Conservation (phyloP, 2,329 filamentous ascomycete genomes). For the Chalaropsis ovoidea region DNA sequence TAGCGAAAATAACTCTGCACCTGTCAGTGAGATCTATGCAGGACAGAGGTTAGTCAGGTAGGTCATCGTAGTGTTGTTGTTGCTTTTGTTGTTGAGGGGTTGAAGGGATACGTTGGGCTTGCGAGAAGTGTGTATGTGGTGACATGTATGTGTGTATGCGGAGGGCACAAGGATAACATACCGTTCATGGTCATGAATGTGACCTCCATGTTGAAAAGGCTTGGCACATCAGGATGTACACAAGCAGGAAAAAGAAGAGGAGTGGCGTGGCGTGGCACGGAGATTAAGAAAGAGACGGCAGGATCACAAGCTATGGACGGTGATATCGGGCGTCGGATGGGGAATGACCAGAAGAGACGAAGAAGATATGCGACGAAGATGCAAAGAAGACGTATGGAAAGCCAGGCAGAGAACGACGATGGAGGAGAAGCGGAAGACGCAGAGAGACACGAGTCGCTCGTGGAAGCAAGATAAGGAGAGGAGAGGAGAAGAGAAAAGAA, state of each 20-base stretch:
- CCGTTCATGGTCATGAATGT: slow-evolving; percentile 90
- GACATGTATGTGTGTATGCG: neutral
- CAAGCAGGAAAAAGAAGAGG: neutral
- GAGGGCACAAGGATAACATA: slow-evolving; percentile 30
- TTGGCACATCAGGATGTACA: slow-evolving; percentile 13
- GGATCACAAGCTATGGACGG: slow-evolving; percentile 8
- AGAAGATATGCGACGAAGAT: neutral
- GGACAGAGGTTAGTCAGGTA: neutral
- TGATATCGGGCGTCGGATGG: neutral
- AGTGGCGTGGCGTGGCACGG: neutral
- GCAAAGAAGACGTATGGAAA: neutral
- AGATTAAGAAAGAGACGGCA: slow-evolving; percentile 13
- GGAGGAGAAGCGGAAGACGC: neutral
- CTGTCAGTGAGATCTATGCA: slow-evolving; percentile 58
- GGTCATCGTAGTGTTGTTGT: neutral
- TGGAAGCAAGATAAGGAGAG: neutral
- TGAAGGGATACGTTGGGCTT: neutral
- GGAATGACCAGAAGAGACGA: neutral
- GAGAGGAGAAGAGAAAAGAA: slow-evolving; percentile 6
- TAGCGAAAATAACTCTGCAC: slow-evolving; percentile 71
- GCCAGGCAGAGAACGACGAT: neutral
- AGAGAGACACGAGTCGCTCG: neutral
- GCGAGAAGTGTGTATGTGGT: neutral
- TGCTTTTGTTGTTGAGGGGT: neutral
- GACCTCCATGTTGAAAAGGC: slow-evolving; percentile 53